A percentile compares a stretch with the other conserved stretches of the same genome.
Evolutionary conservation across 73 alveolate genomes (phyloP).

Genomic region (Tetrahymena borealis): DNA sequence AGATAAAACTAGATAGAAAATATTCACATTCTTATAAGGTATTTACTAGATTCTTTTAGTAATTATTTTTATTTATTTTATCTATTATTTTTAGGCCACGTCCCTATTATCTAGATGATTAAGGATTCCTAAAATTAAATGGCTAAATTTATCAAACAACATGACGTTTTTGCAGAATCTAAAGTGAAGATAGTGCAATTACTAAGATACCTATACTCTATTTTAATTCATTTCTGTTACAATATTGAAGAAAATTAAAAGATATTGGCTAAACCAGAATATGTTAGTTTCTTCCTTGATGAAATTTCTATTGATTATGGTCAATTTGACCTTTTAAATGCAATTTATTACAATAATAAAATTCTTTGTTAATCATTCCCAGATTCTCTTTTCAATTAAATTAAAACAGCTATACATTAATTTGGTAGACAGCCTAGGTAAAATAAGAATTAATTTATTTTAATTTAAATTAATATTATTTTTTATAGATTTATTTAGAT

Average conservation of each 20-base stretch:
- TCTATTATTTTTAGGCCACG: conserved; percentile 3
- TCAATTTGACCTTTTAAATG: not conserved
- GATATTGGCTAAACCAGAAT: conserved; percentile 6
- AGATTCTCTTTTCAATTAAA: not conserved
- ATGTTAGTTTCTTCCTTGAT: conserved; percentile 28
- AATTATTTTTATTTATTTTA: not conserved
- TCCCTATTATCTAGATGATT: conserved; percentile 16
- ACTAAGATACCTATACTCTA: conserved; percentile 3
- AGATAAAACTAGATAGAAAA: conserved; percentile 23
- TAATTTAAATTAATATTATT: not conserved
- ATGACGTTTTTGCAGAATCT: not conserved
- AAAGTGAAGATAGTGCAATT: conserved; percentile 2
- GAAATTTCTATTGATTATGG: conserved; percentile 31
- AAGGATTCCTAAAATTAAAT: conserved; percentile 31
- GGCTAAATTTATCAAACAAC: conserved; percentile 1
- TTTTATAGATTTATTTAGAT: conserved; percentile 17
- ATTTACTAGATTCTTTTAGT: not conserved
- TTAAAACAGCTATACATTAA: not conserved
- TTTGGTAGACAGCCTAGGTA: conserved; percentile 16
- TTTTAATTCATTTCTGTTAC: conserved; percentile 22
- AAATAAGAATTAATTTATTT: not conserved
- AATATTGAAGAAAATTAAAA: conserved; percentile 7
- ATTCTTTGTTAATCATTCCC: conserved; percentile 14
- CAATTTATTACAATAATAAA: conserved; percentile 25
- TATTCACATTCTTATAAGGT: conserved; percentile 11